phyloP scores from a whole-genome alignment of 352 stramenopile genomes.

The Peronosclerospora sorghi region DNA sequence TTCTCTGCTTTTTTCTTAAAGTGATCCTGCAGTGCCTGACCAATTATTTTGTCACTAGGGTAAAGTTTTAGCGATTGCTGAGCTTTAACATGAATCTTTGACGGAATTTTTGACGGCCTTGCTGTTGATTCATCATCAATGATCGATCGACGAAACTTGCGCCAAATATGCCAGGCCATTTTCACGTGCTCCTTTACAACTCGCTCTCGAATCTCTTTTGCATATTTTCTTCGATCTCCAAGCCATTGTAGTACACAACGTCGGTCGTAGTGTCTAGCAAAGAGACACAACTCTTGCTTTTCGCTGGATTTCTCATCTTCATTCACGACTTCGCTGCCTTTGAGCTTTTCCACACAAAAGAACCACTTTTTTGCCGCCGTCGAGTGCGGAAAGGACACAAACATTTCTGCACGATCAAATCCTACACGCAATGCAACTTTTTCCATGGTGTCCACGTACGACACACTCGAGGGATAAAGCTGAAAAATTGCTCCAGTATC shows the following conservation, averaged over 20 bases:
- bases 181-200: slow-evolving; percentile 56
- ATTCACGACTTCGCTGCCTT: not conserved
- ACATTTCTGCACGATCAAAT: slow-evolving; percentile 40
- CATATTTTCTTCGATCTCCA: slow-evolving; percentile 2
- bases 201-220: slow-evolving; percentile 27
- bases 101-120: slow-evolving; percentile 1
- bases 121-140: slow-evolving; percentile 9
- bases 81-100: slow-evolving; percentile 30
- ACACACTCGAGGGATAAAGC: slow-evolving; percentile 43
- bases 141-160: slow-evolving; percentile 41
- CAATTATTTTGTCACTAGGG: slow-evolving; percentile 52
- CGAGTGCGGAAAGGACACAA: slow-evolving; percentile 59
- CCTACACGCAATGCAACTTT: slow-evolving; percentile 28
- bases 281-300: slow-evolving; percentile 30
- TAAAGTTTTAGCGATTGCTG: slow-evolving; percentile 47
- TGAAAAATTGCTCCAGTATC: slow-evolving; percentile 44
- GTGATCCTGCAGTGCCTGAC: slow-evolving; percentile 23
- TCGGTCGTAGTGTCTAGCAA: slow-evolving; percentile 44
- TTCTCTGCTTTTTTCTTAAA: slow-evolving; percentile 23
- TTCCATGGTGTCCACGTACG: slow-evolving; percentile 57
- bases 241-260: slow-evolving; percentile 55
- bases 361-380: slow-evolving; percentile 74
- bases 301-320: slow-evolving; percentile 2
- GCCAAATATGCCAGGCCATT: slow-evolving; percentile 57
- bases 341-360: slow-evolving; percentile 29